Evolutionary conservation across 2,329 filamentous ascomycete genomes (phyloP), one percentile per base, ranked within the genome.

Genomic region (Fusarium falciforme): DNA sequence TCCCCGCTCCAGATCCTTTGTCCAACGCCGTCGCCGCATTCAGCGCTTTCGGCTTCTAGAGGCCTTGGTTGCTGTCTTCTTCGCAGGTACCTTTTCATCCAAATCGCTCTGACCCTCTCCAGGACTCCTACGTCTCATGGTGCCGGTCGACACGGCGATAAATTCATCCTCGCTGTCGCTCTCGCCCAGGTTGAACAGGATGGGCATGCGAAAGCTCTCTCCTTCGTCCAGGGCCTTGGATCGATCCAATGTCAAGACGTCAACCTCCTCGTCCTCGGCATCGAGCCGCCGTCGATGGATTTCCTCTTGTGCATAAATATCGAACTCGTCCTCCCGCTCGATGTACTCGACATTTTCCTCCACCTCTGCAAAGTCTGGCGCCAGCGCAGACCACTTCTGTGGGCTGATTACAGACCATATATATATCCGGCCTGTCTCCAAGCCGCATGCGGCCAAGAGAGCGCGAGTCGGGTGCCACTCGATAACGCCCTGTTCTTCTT

Each of bases 321-420:
- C 97, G 78, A 99, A 99, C 80, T 99, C 96, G 81, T 99, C 96
- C 83, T 99, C 96, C 65, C 91, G 90, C 82, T 99, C 96, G 47
- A 97, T 90, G 80, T 99, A 99, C 81, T 98, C 94, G 25, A 98
- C 95, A 77, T 99, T 99, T 83, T 99, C 96, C 83, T 99, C 96
- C 16, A 99, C 95, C 83, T 99, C 96, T 44, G 92, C 93, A 82
- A 99, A 99, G 83, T 99, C 97, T 0, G 96, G 96, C 7, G 97
- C 97, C 33, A 99, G 88, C 2, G 96, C 96, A 17, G 95, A 98
- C 97, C 96, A 99, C 78, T 96, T 93, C 80, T 99, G 97, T 11
- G 96, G 96, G 64, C 94, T 96, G 44, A 96, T 92, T 64, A 98
- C 96, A 6, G 94, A 96, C 96, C 96, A 99, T 36, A 98, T 93